phyloP scores from a whole-genome alignment of 768 basidiomycete genomes.

The Trametes cinnabarina region DNA sequence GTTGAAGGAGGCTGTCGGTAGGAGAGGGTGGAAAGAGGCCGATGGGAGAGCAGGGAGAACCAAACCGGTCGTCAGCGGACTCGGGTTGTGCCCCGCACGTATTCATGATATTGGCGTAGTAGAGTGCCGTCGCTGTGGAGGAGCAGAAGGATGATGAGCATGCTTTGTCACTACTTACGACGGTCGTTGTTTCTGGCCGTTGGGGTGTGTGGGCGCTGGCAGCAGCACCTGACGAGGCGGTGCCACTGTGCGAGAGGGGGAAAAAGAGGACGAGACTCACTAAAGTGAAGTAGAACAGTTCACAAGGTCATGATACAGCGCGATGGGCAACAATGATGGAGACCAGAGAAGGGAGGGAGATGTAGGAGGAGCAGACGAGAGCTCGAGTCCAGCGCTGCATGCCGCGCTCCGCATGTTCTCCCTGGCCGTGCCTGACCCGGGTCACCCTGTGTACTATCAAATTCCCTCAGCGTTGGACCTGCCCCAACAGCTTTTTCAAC shows the following conservation, averaged over 20 bases:
- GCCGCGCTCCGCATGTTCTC: conserved; percentile 16
- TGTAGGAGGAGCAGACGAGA: conserved; percentile 14
- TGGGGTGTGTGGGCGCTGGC: background rate
- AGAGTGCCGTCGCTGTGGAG: conserved; percentile 13
- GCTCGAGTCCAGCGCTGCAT: conserved; percentile 14
- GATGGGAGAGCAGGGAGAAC: conserved; percentile 5
- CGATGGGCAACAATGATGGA: conserved; percentile 4
- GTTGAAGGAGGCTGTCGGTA: background rate
- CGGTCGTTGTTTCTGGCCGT: background rate
- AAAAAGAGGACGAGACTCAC: conserved; percentile 5
- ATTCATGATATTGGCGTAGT: conserved; percentile 25
- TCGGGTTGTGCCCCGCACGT: conserved; percentile 17
- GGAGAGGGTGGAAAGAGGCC: conserved; percentile 1
- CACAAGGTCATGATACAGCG: conserved; percentile 16
- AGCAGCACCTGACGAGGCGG: conserved; percentile 13
- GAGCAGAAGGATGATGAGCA: conserved; percentile 4
- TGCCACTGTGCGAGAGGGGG: background rate
- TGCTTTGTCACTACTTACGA: conserved; percentile 15
- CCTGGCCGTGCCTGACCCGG: conserved; percentile 8
- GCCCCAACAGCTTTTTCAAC: no score
- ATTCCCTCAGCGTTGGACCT: no score
- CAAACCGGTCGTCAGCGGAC: conserved; percentile 14
- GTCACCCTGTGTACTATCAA: no score
- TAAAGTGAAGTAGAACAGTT: conserved; percentile 3
- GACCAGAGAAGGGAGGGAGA: conserved; percentile 1